A percentile compares a stretch with the other conserved stretches of the same genome.
Evolutionary conservation across 495 filamentous ascomycete species (phyloP).

Genomic region (Talaromyces stipitatus): DNA sequence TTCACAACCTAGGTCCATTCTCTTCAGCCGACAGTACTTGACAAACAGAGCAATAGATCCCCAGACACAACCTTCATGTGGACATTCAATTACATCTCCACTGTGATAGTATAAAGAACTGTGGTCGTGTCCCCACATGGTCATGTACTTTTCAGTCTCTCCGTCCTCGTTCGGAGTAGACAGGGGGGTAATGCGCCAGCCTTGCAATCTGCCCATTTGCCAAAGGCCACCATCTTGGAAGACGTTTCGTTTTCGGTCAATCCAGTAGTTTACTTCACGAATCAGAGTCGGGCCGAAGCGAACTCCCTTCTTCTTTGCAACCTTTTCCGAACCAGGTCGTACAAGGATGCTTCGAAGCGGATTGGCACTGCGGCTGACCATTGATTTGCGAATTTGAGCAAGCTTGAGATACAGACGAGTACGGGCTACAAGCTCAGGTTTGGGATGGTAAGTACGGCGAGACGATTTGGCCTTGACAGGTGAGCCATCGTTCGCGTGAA

Average conservation of each 20-base stretch:
- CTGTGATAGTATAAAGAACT: slow-evolving; percentile 1
- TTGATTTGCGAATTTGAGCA: not conserved
- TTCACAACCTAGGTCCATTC: not conserved
- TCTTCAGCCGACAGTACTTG: not conserved
- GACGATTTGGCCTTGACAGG: not conserved
- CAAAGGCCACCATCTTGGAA: slow-evolving; percentile 11
- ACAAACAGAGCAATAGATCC: not conserved
- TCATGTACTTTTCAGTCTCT: slow-evolving; percentile 15
- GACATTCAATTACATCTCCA: not conserved
- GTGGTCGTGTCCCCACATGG: slow-evolving; percentile 13
- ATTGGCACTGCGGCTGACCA: slow-evolving; percentile 1
- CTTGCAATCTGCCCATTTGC: slow-evolving; percentile 14
- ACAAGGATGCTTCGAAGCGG: slow-evolving; percentile 5
- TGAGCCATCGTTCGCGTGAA: not conserved
- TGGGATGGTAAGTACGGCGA: not conserved
- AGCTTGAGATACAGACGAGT: not conserved
- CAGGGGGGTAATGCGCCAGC: slow-evolving; percentile 15
- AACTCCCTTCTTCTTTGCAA: slow-evolving; percentile 13
- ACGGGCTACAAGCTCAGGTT: not conserved
- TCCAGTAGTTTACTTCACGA: slow-evolving; percentile 14
- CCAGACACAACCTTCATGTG: not conserved
- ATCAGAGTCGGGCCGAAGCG: slow-evolving; percentile 16
- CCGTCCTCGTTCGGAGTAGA: slow-evolving; percentile 16
- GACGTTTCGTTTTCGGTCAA: slow-evolving; percentile 12
- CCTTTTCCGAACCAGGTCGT: not conserved